Evolutionary conservation across 2,329 filamentous ascomycete genomes (phyloP).

Genomic region (Neospermospora avenae): DNA sequence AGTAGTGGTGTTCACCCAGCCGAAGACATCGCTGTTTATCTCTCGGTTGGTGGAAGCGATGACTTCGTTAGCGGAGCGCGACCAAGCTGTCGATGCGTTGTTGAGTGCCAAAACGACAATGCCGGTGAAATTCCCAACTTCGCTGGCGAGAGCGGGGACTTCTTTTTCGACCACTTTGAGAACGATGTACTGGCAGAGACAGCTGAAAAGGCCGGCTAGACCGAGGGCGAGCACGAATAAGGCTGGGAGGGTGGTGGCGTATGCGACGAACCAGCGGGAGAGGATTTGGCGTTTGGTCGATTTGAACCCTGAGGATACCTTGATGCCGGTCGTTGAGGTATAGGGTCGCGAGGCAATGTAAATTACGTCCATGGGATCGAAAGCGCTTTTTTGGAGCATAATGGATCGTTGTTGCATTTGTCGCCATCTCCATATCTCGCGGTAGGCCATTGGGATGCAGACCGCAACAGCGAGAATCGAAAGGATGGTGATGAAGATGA

Average conservation of each 20-base stretch:
- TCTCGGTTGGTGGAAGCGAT: slow-evolving; percentile 60
- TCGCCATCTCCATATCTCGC: slow-evolving; percentile 76
- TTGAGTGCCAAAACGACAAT: slow-evolving; percentile 60
- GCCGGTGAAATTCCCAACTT: slow-evolving; percentile 64
- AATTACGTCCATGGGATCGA: slow-evolving; percentile 82
- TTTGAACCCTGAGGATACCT: slow-evolving; percentile 62
- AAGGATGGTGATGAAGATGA: slow-evolving; percentile 73
- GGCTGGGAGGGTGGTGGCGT: slow-evolving; percentile 63
- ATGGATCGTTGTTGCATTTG: slow-evolving; percentile 66
- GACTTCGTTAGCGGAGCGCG: slow-evolving; percentile 57
- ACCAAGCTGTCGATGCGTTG: slow-evolving; percentile 64
- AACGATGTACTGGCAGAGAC: slow-evolving; percentile 65
- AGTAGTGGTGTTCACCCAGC: slow-evolving; percentile 84
- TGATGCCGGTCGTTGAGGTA: slow-evolving; percentile 70
- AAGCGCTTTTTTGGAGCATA: slow-evolving; percentile 61
- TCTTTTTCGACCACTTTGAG: slow-evolving; percentile 60
- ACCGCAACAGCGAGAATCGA: slow-evolving; percentile 66
- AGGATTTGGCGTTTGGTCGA: slow-evolving; percentile 63
- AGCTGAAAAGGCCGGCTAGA: slow-evolving; percentile 63
- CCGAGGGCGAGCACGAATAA: slow-evolving; percentile 67
- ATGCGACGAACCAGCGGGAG: slow-evolving; percentile 60
- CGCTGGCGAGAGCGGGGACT: slow-evolving; percentile 59
- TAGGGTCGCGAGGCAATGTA: slow-evolving; percentile 83
- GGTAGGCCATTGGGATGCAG: slow-evolving; percentile 75
- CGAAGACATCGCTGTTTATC: slow-evolving; percentile 81